phyloP scores from a whole-genome alignment of 768 basidiomycete genomes.

The Tylopilus sp. region DNA sequence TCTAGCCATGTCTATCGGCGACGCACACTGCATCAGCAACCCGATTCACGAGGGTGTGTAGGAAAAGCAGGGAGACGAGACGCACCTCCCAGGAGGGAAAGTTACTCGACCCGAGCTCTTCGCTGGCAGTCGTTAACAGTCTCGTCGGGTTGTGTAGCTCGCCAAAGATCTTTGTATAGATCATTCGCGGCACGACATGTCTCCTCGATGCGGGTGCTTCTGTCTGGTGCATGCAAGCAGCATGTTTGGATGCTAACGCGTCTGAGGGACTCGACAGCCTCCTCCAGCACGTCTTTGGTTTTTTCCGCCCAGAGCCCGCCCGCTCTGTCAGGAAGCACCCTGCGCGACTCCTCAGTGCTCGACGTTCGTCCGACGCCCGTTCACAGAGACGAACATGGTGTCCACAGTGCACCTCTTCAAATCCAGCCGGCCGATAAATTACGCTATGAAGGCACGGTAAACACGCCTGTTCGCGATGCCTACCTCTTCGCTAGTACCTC shows the following conservation, averaged over 20 bases:
- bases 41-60: neutral
- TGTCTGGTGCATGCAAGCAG: slow-evolving; percentile 35
- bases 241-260: slow-evolving; percentile 3
- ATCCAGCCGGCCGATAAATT: slow-evolving; percentile 15
- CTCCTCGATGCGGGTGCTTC: slow-evolving; percentile 42
- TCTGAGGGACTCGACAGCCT: neutral
- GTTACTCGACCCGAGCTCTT: slow-evolving; percentile 15
- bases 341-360: slow-evolving; percentile 1
- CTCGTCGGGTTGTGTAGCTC: slow-evolving; percentile 14
- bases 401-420: slow-evolving; percentile 17
- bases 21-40: slow-evolving; percentile 45
- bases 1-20: slow-evolving; percentile 43
- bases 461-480: neutral
- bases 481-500: slow-evolving; percentile 15
- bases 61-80: neutral
- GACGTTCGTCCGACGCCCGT: neutral
- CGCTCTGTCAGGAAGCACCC: slow-evolving; percentile 33
- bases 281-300: neutral
- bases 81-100: slow-evolving; percentile 32
- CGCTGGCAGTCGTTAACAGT: neutral
- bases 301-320: neutral
- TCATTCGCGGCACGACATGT: slow-evolving; percentile 46
- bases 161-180: slow-evolving; percentile 49
- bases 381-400: slow-evolving; percentile 12
- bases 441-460: neutral